phyloP scores from a whole-genome alignment of 1,139 yeast genomes.

The Candida sojae region DNA sequence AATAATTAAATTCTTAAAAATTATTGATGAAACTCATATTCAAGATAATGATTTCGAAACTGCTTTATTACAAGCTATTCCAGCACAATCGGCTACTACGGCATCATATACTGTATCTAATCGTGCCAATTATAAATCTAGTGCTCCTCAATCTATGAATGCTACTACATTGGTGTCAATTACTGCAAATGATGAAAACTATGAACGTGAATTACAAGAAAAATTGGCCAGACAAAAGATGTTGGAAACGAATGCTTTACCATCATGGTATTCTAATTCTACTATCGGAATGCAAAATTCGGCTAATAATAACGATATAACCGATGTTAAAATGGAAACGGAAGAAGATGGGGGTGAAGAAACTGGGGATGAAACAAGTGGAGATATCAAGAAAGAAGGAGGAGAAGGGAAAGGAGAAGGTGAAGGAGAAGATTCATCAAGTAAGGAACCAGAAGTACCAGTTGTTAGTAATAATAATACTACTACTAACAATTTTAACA shows the following conservation, averaged over 20 bases:
- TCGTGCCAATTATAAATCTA: conserved; percentile 31
- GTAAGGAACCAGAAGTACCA: background rate
- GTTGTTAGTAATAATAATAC: background rate
- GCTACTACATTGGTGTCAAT: conserved; percentile 89
- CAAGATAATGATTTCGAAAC: conserved; percentile 89
- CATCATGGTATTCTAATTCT: conserved; percentile 92
- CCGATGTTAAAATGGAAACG: background rate
- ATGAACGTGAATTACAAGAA: conserved; percentile 63
- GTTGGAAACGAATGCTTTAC: conserved; percentile 90
- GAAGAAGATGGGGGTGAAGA: conserved; percentile 13
- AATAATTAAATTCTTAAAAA: conserved; percentile 76
- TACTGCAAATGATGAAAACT: conserved; percentile 85
- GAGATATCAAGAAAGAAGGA: background rate
- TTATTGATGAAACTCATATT: conserved; percentile 80
- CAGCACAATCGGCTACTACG: conserved; percentile 72
- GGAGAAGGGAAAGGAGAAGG: background rate
- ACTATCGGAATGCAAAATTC: conserved; percentile 68
- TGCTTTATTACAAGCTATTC: conserved; percentile 76
- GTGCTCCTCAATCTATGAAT: conserved; percentile 34
- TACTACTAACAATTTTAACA: background rate
- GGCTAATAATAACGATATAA: conserved; percentile 7
- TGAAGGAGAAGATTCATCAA: background rate
- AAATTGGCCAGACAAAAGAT: conserved; percentile 70
- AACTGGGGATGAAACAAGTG: conserved; percentile 13
- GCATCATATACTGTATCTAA: conserved; percentile 59